phyloP scores from a whole-genome alignment of 1,284 basidiomycete species.

The Leccinum pachyderme region DNA sequence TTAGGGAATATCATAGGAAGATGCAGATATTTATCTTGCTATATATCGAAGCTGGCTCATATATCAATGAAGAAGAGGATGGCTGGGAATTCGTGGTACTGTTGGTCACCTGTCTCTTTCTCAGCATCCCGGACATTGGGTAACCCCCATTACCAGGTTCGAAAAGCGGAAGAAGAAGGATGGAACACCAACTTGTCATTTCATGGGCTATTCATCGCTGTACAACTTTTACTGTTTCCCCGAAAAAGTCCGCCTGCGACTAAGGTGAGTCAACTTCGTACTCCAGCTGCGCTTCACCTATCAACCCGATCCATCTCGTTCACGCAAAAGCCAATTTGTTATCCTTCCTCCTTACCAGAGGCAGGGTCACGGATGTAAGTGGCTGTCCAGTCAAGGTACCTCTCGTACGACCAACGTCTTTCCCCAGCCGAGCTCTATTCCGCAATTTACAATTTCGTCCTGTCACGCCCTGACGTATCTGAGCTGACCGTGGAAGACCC shows the following conservation, averaged over 20 bases:
- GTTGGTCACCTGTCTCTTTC: slow-evolving; percentile 44
- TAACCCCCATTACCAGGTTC: slow-evolving; percentile 49
- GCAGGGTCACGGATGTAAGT: slow-evolving; percentile 86
- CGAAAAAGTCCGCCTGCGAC: slow-evolving; percentile 77
- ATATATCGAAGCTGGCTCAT: slow-evolving; percentile 95
- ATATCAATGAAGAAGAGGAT: slow-evolving; percentile 88
- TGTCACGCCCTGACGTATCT: slow-evolving; percentile 65
- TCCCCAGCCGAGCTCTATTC: slow-evolving; percentile 80
- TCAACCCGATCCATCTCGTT: slow-evolving; percentile 1
- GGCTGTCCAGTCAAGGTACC: background rate
- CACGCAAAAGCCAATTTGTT: slow-evolving; percentile 77
- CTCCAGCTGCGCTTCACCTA: background rate
- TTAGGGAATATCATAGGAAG: slow-evolving; percentile 87
- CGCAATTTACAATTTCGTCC: slow-evolving; percentile 79
- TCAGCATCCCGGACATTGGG: background rate
- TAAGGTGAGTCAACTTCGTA: slow-evolving; percentile 58
- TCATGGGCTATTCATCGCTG: slow-evolving; percentile 87
- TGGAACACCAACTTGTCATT: slow-evolving; percentile 73
- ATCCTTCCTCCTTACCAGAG: slow-evolving; percentile 91
- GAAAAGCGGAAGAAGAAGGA: slow-evolving; percentile 74
- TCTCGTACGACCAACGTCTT: slow-evolving; percentile 3
- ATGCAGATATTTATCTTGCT: slow-evolving; percentile 95
- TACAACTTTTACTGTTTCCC: slow-evolving; percentile 95
- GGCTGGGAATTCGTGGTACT: slow-evolving; percentile 85
- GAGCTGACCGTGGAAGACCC: slow-evolving; percentile 98